Percentiles rank a stretch among this genome's conserved stretches.
These are phyloP conservation scores for Boletus pseudopeckii DNA, from an alignment of 768 basidiomycete species.

Conservation along the genomic window DNA sequence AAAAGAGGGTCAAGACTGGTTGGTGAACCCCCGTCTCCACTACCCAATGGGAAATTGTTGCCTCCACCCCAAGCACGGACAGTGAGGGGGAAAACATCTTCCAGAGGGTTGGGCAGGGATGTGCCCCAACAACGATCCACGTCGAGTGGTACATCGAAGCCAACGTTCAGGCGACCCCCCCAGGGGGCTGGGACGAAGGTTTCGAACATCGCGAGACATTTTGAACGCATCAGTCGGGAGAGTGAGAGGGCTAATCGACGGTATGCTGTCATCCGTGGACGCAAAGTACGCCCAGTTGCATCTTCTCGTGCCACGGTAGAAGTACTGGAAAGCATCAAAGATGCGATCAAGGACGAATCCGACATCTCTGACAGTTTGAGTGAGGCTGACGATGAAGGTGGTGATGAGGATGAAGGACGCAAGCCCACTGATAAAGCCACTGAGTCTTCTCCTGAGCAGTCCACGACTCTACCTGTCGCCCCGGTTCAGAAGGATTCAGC, in stretches of 20 bases:
- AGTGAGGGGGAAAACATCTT: constrained; percentile 35
- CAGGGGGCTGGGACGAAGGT: constrained; percentile 64
- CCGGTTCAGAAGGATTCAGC: constrained; percentile 8
- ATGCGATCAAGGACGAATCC: constrained; percentile 85
- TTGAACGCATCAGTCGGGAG: constrained; percentile 78
- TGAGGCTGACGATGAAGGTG: constrained; percentile 68
- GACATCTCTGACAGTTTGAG: constrained; percentile 66
- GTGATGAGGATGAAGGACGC: constrained; percentile 50
- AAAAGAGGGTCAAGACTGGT: constrained; percentile 45
- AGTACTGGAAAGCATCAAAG: constrained; percentile 84
- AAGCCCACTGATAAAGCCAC: constrained; percentile 26
- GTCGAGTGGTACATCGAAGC: constrained; percentile 38
- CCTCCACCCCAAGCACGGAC: constrained; percentile 34
- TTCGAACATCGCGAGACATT: constrained; percentile 85
- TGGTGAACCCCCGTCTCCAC: constrained; percentile 36
- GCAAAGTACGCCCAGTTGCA: constrained; percentile 85
- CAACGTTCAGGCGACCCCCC: constrained; percentile 52
- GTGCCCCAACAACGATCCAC: constrained; percentile 41
- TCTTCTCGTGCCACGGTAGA: constrained; percentile 86
- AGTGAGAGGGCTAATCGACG: constrained; percentile 71
- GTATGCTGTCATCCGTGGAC: constrained; percentile 83
- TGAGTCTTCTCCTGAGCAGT: constrained; percentile 33
- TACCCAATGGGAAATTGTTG: constrained; percentile 19
- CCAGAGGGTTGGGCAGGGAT: constrained; percentile 36
- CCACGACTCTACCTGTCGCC: constrained; percentile 26